Evolutionary conservation across 2,329 filamentous ascomycete species (phyloP).

Genomic region (Westerdykella sp.): DNA sequence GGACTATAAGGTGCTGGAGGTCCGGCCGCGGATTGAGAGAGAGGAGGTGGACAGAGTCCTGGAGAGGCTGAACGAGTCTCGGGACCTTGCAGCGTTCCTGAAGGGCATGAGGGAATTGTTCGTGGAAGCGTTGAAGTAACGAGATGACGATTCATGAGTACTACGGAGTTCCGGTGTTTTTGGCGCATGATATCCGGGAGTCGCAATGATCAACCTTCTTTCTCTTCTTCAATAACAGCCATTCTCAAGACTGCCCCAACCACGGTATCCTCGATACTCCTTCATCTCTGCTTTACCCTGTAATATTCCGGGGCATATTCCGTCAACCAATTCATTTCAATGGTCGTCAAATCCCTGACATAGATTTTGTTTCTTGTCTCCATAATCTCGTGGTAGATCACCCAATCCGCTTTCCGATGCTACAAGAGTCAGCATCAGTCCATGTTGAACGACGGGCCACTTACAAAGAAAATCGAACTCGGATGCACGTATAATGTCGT

Average conservation of each 20-base stretch:
- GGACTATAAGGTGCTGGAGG: conserved; percentile 79
- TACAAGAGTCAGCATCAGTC: conserved; percentile 15
- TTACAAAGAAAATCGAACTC: conserved; percentile 79
- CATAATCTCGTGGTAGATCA: conserved; percentile 89
- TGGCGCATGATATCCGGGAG: background rate
- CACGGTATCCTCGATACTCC: background rate
- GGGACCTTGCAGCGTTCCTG: conserved; percentile 64
- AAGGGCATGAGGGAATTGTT: conserved; percentile 81
- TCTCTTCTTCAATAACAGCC: too few species aligned
- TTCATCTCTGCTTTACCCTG: conserved; percentile 21
- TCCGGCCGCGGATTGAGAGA: conserved; percentile 72
- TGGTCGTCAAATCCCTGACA: conserved; percentile 86
- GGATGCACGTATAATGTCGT: conserved; percentile 81
- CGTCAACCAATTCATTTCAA: conserved; percentile 85
- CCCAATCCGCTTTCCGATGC: conserved; percentile 94
- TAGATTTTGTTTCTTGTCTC: conserved; percentile 84
- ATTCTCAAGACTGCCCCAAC: too few species aligned
- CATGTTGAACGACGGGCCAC: conserved; percentile 18
- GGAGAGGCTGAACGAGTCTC: conserved; percentile 73
- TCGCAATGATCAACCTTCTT: too few species aligned
- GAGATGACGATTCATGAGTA: background rate
- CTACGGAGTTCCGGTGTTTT: background rate
- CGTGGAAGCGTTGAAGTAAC: conserved; percentile 48
- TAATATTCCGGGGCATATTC: conserved; percentile 75
- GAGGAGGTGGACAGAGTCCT: conserved; percentile 71